phyloP scores from a whole-genome alignment of 140 eudicot genomes.

The Stevia rebaudiana region DNA sequence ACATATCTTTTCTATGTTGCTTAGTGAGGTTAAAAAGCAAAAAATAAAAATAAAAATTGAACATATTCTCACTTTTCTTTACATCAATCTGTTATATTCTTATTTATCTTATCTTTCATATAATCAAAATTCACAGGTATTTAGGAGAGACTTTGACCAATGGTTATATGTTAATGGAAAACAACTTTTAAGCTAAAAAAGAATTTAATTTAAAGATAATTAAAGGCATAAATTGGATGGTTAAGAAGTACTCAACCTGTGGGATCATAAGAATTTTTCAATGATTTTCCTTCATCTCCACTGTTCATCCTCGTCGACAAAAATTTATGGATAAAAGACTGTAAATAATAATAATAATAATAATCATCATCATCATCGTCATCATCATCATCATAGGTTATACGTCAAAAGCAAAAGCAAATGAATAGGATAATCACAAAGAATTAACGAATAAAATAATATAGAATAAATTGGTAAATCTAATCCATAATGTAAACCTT shows the following conservation, averaged over 20 bases:
- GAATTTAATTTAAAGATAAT: background rate
- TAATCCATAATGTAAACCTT: slow-evolving; percentile 27
- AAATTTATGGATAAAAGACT: slow-evolving; percentile 51
- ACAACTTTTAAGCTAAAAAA: slow-evolving; percentile 19
- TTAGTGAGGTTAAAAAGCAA: slow-evolving; percentile 29
- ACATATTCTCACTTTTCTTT: slow-evolving; percentile 39
- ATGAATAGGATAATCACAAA: slow-evolving; percentile 11
- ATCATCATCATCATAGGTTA: background rate
- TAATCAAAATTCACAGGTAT: slow-evolving; percentile 25
- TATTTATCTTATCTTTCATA: slow-evolving; percentile 27
- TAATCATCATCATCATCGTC: slow-evolving; percentile 9
- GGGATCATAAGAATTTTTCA: slow-evolving; percentile 37
- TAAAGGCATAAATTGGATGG: slow-evolving; percentile 22
- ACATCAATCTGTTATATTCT: slow-evolving; percentile 36
- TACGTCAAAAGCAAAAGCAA: background rate
- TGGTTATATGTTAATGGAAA: slow-evolving; percentile 12
- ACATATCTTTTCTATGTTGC: slow-evolving; percentile 21
- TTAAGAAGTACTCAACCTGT: slow-evolving; percentile 42
- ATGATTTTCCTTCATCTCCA: slow-evolving; percentile 36
- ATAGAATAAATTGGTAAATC: slow-evolving; percentile 3
- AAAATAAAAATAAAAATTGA: slow-evolving; percentile 21
- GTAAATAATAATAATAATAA: too few relatives aligned
- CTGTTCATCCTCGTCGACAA: slow-evolving; percentile 33
- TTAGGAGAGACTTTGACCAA: slow-evolving; percentile 29
- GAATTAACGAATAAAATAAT: background rate